Evolutionary conservation across 805 yeast genomes (phyloP).

Genomic region (Starmerella floricola): DNA sequence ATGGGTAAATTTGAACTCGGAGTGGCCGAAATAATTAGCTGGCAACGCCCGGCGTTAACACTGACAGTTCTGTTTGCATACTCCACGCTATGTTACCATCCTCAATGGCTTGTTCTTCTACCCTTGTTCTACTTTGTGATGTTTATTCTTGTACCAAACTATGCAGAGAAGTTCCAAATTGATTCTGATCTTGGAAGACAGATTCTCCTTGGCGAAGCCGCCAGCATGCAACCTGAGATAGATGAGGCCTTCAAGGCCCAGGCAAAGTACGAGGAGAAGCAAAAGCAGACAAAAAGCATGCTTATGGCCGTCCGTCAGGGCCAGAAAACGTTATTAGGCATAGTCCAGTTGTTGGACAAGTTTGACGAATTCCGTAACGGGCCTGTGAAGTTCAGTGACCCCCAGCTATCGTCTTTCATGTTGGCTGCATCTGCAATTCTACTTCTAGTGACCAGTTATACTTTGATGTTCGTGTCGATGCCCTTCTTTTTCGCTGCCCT

Average conservation of each 20-base stretch:
- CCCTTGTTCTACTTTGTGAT: constrained; percentile 48
- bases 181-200: neutral
- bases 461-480: constrained; percentile 40
- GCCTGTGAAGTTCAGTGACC: constrained; percentile 61
- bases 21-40: constrained; percentile 46
- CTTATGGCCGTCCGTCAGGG: constrained; percentile 28
- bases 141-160: constrained; percentile 59
- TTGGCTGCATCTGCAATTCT: constrained; percentile 35
- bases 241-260: too few species aligned
- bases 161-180: constrained; percentile 28
- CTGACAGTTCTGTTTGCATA: constrained; percentile 45
- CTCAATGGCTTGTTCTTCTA: constrained; percentile 49
- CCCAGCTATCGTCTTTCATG: constrained; percentile 50
- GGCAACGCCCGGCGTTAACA: constrained; percentile 68
- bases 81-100: constrained; percentile 59
- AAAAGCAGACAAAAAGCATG: constrained; percentile 17
- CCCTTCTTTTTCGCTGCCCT: constrained; percentile 40
- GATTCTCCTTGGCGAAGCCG: too few species aligned
- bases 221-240: too few species aligned
- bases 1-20: constrained; percentile 53
- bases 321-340: constrained; percentile 49
- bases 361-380: constrained; percentile 47
- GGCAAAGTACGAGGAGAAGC: constrained; percentile 17
- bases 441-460: constrained; percentile 26
- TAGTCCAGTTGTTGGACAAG: constrained; percentile 39